Conservation (phyloP, 2,329 filamentous ascomycete species). For the Sclerotinia subarctica region DNA sequence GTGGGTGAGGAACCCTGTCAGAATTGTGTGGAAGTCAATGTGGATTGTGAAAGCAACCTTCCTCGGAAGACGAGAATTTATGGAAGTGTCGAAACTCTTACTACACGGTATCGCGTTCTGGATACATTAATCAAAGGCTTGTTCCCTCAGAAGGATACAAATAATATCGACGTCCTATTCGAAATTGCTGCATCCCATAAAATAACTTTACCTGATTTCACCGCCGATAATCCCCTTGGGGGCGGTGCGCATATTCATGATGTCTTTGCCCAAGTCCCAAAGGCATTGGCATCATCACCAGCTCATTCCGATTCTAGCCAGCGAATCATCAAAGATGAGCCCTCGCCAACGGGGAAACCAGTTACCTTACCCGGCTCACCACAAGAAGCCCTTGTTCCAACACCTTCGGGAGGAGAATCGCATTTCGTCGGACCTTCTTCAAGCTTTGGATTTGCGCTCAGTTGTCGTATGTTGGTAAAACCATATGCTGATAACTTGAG, state of each 20-base stretch:
- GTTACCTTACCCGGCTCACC: constrained; percentile 24
- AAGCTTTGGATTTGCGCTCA: constrained; percentile 37
- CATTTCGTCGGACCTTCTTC: constrained; percentile 38
- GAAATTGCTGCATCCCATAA: constrained; percentile 42
- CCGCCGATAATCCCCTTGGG: constrained; percentile 28
- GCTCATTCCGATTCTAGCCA: constrained; percentile 20
- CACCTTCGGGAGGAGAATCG: constrained; percentile 30
- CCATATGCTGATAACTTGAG: constrained; percentile 33
- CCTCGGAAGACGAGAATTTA: constrained; percentile 47
- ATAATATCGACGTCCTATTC: constrained; percentile 42
- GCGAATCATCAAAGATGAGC: constrained; percentile 12
- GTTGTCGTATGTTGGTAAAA: constrained; percentile 35
- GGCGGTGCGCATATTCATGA: constrained; percentile 30
- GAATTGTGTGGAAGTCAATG: constrained; percentile 41
- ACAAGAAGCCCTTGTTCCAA: constrained; percentile 33
- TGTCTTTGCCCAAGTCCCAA: constrained; percentile 31
- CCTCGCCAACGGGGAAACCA: constrained; percentile 14
- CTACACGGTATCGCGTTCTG: constrained; percentile 43
- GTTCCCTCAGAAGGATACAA: constrained; percentile 42
- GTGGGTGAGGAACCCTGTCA: constrained; percentile 38
- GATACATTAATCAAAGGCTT: constrained; percentile 44
- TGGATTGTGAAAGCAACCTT: constrained; percentile 44
- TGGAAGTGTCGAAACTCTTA: constrained; percentile 46
- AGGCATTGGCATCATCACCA: constrained; percentile 25
- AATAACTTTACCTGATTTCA: constrained; percentile 41